A percentile compares a stretch with the other conserved stretches of the same genome.
Conservation (phyloP, 2,329 filamentous ascomycete species). For the Botryotinia globosa region DNA sequence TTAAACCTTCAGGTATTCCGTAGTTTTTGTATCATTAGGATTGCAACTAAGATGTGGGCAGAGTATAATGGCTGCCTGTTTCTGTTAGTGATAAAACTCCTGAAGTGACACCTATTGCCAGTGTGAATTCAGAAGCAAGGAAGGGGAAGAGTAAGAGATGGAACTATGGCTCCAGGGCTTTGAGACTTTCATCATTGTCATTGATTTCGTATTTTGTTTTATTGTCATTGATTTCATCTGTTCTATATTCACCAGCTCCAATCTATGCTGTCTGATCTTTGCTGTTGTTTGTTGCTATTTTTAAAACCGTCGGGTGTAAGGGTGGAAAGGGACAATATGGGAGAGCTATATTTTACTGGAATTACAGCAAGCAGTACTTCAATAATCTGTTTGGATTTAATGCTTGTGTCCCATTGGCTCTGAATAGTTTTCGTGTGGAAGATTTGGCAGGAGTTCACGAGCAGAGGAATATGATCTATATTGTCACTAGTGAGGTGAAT, state of each 20-base stretch:
- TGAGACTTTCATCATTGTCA: not conserved
- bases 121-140: not conserved
- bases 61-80: not conserved
- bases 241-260: not conserved
- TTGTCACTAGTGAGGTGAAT: not conserved
- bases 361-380: too few relatives aligned
- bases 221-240: not conserved
- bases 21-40: not conserved
- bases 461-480: not conserved
- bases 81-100: not conserved
- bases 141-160: rapidly evolving
- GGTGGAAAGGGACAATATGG: not conserved
- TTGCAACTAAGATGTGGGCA: not conserved
- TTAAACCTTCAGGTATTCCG: not conserved
- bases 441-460: not conserved
- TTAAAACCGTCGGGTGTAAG: not conserved
- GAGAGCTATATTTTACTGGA: not conserved
- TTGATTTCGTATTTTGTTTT: not conserved
- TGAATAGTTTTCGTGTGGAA: not conserved
- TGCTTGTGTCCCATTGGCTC: rapidly evolving
- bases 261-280: not conserved
- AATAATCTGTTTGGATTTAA: not conserved
- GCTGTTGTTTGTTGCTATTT: not conserved
- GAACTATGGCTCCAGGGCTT: not conserved
- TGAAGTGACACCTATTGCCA: not conserved